A percentile compares a stretch with the other conserved stretches of the same genome.
Conservation (phyloP, 306 rosid species). For the Prunus mongolica region DNA sequence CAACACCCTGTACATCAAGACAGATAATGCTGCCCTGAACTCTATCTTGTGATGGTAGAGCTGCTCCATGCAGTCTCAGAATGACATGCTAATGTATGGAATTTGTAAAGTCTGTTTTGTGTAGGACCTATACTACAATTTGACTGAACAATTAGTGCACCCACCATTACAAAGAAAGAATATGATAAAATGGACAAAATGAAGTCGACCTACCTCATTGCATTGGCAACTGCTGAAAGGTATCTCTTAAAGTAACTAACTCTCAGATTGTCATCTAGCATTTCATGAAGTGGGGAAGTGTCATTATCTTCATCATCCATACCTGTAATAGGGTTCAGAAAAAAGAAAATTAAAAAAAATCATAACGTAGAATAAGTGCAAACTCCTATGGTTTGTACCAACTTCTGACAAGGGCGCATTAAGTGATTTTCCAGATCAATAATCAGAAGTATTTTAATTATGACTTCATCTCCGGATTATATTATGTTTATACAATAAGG, state of each 20-base stretch:
- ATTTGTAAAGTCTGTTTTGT: background rate
- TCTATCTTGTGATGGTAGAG: background rate
- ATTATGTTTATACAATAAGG: no score
- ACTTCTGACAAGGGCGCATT: background rate
- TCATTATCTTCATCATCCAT: slow-evolving; percentile 88
- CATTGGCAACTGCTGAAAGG: slow-evolving; percentile 63
- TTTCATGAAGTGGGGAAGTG: slow-evolving; percentile 51
- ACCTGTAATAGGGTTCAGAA: slow-evolving; percentile 39
- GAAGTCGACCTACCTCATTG: slow-evolving; percentile 64
- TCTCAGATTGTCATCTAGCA: slow-evolving; percentile 81
- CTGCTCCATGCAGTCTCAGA: background rate
- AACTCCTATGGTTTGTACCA: background rate
- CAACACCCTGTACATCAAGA: background rate
- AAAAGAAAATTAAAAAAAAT: background rate
- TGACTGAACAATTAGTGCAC: background rate
- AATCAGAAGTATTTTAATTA: background rate
- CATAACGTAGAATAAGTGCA: background rate
- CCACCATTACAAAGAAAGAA: background rate
- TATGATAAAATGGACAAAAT: background rate
- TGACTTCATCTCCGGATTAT: background rate
- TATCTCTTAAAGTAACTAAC: slow-evolving; percentile 61
- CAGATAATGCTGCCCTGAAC: background rate
- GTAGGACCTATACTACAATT: background rate
- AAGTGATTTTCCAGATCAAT: background rate
- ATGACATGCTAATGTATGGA: background rate